Evolutionary conservation across 768 basidiomycete species (phyloP), one percentile per base, ranked within the genome.

Genomic region (Leccinum olivaceopallidum): DNA sequence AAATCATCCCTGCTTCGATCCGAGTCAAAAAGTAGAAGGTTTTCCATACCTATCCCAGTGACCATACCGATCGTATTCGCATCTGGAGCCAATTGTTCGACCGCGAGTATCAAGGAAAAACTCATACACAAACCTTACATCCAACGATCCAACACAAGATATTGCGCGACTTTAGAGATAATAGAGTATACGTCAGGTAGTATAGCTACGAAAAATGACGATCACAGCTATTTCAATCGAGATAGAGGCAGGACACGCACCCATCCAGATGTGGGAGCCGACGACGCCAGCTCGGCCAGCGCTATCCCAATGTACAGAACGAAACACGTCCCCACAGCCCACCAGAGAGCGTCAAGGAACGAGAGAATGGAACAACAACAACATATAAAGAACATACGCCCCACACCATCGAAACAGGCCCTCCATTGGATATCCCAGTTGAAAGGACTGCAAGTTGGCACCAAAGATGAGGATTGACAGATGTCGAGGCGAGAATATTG

Each of bases 111-210:
- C 20, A 14, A 7, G 12, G 50, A 2, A 22, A 26, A 50, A 12
- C 1, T 24, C 5, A 10, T 32, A 39, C 16, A 39, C 16, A 1
- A 8, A 73, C 81, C 28, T 22, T 62, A 87, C 85, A 87, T 47
- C 86, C 87, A 9, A 87, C 86, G 44, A 87, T 78, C 86, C 86
- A 88, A 20, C 83, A 81, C n/a, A 87, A 77, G 6, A 88, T 69
- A 60, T 82, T 83, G 20, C 82, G 76, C 74, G 80, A 86, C 49
- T 79, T 68, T 2, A 80, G 80, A 2, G 84, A 81, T 0, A 82
- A 81, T 10, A 84, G 69, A 0, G 77, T 79, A 63, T 86, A 82
- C 0, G 87, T 85, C 84, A 87, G 86, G 68, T 83, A 88, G 67
- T 88, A 87, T 12, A 86, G 71, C 79, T 85, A 20, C 26, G 16